phyloP scores from a whole-genome alignment of 352 stramenopile genomes.

The Globisporangium cystogenes region DNA sequence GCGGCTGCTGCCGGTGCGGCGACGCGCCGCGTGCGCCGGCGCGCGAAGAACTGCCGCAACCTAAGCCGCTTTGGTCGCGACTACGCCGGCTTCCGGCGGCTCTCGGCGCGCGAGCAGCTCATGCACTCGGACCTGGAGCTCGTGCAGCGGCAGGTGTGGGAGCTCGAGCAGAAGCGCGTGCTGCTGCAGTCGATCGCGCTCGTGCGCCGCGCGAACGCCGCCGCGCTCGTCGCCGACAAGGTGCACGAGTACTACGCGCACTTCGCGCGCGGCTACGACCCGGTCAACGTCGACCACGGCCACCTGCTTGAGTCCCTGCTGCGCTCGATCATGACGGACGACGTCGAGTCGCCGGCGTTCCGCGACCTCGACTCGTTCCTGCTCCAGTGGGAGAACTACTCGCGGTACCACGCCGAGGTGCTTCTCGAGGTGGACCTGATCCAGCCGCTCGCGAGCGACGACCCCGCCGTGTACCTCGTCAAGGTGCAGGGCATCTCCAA shows the following conservation, averaged over 20 bases:
- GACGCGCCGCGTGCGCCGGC: conserved; percentile 12
- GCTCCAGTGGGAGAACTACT: conserved; percentile 55
- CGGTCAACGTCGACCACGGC: conserved; percentile 12
- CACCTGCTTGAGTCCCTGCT: conserved; percentile 29
- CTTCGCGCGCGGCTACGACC: conserved; percentile 42
- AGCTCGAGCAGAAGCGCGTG: conserved; percentile 36
- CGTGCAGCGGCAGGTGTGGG: conserved; percentile 34
- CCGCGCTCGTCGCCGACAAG: conserved; percentile 31
- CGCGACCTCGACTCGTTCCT: conserved; percentile 44
- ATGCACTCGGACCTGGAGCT: conserved; percentile 21
- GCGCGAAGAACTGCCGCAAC: conserved; percentile 41
- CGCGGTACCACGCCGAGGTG: conserved; percentile 46
- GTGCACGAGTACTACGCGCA: conserved; percentile 41
- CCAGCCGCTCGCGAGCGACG: conserved; percentile 27
- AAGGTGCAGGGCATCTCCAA: conserved; percentile 33
- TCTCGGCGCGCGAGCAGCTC: conserved; percentile 20
- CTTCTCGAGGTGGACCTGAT: conserved; percentile 25
- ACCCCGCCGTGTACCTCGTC: conserved; percentile 26
- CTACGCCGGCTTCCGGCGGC: conserved; percentile 28
- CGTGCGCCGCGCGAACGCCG: conserved; percentile 33
- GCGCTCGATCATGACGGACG: conserved; percentile 38
- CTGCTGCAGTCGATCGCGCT: conserved; percentile 41
- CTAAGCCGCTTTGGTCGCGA: conserved; percentile 23
- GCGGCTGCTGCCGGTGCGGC: no score
- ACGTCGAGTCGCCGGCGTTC: conserved; percentile 50